Evolutionary conservation across 2,329 filamentous ascomycete genomes (phyloP).

Genomic region (Ceratocystis diversiconidia): DNA sequence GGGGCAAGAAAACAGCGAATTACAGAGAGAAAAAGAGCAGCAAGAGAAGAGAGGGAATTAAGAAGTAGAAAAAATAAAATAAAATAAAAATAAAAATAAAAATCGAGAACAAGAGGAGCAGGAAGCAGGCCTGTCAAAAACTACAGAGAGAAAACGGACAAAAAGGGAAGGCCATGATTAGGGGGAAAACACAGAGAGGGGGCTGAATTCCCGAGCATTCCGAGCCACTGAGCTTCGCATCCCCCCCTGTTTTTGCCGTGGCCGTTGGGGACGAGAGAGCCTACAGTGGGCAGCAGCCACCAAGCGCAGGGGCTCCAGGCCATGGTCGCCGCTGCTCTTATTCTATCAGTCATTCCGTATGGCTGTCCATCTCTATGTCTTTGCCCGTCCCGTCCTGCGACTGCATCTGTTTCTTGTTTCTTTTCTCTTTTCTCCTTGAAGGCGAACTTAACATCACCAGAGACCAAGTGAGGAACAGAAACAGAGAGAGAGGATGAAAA

Average conservation of each 20-base stretch:
- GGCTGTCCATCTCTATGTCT: neutral
- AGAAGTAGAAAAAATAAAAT: neutral
- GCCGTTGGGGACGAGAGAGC: too few species aligned
- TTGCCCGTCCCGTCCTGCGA: neutral
- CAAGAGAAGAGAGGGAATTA: neutral
- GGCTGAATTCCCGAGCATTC: constrained; percentile 15
- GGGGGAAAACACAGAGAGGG: neutral
- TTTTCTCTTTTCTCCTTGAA: constrained; percentile 5
- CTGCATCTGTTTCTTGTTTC: neutral
- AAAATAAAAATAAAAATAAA: neutral
- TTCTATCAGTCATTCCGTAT: too few species aligned
- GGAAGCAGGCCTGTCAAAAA: neutral
- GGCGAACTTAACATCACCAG: too few species aligned
- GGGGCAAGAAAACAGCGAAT: neutral
- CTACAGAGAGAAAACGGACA: constrained; percentile 3
- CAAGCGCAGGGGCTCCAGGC: too few species aligned
- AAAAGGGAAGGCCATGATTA: constrained; percentile 2
- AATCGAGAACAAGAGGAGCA: neutral
- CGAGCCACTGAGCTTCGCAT: neutral
- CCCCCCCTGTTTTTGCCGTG: neutral
- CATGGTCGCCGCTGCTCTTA: too few species aligned
- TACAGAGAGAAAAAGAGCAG: neutral
- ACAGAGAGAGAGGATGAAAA: neutral
- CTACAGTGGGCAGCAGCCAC: neutral
- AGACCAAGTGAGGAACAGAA: too few species aligned